Evolutionary conservation across 495 filamentous ascomycete species (phyloP).

Genomic region (Hyaloscypha bicolor): DNA sequence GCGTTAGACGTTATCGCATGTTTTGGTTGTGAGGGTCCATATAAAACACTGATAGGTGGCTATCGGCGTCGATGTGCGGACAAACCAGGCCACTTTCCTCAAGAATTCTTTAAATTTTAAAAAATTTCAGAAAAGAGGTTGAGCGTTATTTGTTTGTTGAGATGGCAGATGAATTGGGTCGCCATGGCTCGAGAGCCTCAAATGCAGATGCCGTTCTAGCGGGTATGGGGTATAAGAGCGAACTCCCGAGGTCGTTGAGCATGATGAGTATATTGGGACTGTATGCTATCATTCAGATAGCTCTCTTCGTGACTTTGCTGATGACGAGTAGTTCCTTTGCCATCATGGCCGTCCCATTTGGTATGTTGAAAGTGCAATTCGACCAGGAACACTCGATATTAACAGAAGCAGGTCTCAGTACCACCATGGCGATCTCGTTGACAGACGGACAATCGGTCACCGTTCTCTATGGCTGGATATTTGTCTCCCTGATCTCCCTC

Average conservation of each 20-base stretch:
- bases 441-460: constrained; percentile 62
- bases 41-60: too few species aligned
- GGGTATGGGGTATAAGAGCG: constrained; percentile 66
- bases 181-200: constrained; percentile 12
- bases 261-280: constrained; percentile 68
- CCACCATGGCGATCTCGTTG: constrained; percentile 67
- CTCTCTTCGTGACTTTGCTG: background rate
- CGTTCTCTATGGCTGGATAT: constrained; percentile 48
- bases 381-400: constrained; percentile 1
- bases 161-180: background rate
- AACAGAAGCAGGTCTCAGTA: constrained; percentile 41
- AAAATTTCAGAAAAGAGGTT: background rate
- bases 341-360: constrained; percentile 39
- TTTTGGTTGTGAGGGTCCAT: too few species aligned
- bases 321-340: constrained; percentile 35
- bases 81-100: background rate
- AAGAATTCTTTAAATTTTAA: background rate
- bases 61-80: background rate
- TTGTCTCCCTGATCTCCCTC: constrained; percentile 45
- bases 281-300: constrained; percentile 38
- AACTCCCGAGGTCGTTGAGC: constrained; percentile 62
- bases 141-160: background rate
- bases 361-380: constrained; percentile 3
- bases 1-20: constrained; percentile 23
- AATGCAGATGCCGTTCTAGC: constrained; percentile 56